A percentile compares a stretch with the other conserved stretches of the same genome.
phyloP scores from a whole-genome alignment of 2,329 filamentous ascomycete genomes.

The Pseudogymnoascus sp. region DNA sequence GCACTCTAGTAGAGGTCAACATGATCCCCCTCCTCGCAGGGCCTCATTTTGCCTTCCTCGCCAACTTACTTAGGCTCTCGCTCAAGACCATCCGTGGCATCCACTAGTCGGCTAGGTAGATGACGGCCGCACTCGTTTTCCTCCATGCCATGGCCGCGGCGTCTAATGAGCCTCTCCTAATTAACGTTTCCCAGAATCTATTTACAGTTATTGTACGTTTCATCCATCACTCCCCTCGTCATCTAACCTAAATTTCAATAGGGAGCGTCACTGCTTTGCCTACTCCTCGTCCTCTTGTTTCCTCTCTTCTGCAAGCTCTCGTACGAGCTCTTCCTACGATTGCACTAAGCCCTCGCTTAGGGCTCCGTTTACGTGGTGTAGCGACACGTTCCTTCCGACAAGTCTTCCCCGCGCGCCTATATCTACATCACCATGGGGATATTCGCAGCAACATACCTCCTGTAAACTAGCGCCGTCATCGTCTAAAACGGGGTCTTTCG shows the following conservation, averaged over 20 bases:
- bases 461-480: conserved; percentile 13
- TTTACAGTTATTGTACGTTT: conserved; percentile 9
- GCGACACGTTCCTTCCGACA: conserved; percentile 7
- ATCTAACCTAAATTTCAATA: background rate
- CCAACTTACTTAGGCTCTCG: conserved; percentile 14
- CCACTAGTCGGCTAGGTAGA: conserved; percentile 17
- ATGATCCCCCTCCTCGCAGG: conserved; percentile 8
- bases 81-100: conserved; percentile 15
- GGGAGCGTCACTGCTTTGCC: background rate
- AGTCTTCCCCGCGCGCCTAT: conserved; percentile 13
- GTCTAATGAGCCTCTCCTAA: background rate
- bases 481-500: conserved; percentile 15
- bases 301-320: conserved; percentile 12
- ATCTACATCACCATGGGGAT: conserved; percentile 14
- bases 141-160: conserved; percentile 16
- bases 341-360: no score
- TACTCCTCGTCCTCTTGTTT: conserved; percentile 13
- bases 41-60: no score
- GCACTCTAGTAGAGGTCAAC: conserved; percentile 15
- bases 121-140: conserved; percentile 16
- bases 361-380: no score
- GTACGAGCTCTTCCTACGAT: conserved; percentile 10
- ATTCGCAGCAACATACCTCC: conserved; percentile 10
- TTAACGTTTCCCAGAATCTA: conserved; percentile 12
- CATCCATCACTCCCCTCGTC: background rate